Conservation (phyloP, 1,284 basidiomycete species). For the Heterobasidion parviporum region DNA sequence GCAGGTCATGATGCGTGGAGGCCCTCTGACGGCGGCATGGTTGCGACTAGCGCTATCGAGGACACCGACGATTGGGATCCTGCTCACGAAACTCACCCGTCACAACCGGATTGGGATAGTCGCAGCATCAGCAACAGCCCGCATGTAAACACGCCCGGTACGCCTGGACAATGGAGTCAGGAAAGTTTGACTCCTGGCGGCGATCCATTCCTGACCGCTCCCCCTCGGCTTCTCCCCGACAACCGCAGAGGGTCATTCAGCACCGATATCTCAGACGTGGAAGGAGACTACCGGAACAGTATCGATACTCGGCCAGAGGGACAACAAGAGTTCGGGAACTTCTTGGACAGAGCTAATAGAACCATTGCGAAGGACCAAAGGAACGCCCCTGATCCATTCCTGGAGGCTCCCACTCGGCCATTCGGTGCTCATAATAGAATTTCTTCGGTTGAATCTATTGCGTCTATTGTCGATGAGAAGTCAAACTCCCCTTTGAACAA, state of each 20-base stretch:
- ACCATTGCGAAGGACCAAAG: constrained; percentile 74
- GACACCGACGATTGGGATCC: constrained; percentile 54
- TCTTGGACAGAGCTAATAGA: constrained; percentile 78
- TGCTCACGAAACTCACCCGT: constrained; percentile 37
- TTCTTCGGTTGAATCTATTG: constrained; percentile 81
- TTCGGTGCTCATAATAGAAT: constrained; percentile 76
- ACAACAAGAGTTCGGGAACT: constrained; percentile 57
- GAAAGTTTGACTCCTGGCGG: constrained; percentile 40
- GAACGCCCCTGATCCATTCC: constrained; percentile 76
- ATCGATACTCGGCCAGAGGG: constrained; percentile 10
- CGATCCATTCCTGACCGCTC: constrained; percentile 24
- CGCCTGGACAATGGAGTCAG: constrained; percentile 53
- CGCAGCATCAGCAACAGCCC: constrained; percentile 30
- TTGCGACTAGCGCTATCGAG: constrained; percentile 28
- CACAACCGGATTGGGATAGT: constrained; percentile 48
- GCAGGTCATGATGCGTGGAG: constrained; percentile 76
- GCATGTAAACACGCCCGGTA: constrained; percentile 25
- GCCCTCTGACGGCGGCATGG: constrained; percentile 59
- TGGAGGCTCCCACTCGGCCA: constrained; percentile 66
- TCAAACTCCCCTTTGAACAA: constrained; percentile 84
- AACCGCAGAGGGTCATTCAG: constrained; percentile 38
- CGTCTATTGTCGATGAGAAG: constrained; percentile 86
- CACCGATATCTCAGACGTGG: constrained; percentile 42
- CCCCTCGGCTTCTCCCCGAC: constrained; percentile 24
- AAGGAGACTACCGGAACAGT: constrained; percentile 42